These are phyloP conservation scores for Sphenostylis stenocarpa DNA, from an alignment of 306 rosid species.

Conservation along the genomic window DNA sequence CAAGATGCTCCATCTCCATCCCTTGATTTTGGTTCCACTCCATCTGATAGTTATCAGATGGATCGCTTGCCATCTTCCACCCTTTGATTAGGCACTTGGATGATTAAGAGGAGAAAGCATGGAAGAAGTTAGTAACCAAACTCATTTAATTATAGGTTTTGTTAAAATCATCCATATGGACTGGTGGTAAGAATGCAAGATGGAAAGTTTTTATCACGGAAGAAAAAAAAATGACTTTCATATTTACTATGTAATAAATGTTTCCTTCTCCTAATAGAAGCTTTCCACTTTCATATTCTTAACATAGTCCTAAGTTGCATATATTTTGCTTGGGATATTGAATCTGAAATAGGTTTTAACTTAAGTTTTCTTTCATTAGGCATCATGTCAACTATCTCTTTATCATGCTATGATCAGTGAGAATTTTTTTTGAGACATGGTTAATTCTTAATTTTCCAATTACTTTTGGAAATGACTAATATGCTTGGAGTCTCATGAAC, in stretches of 20 bases:
- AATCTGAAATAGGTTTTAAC: background rate
- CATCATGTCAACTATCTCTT: background rate
- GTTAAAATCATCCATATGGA: background rate
- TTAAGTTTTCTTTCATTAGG: background rate
- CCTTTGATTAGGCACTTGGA: background rate
- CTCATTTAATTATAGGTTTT: background rate
- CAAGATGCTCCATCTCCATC: too few species aligned
- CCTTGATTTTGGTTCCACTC: too few species aligned
- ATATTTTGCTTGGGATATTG: background rate
- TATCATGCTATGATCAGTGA: background rate
- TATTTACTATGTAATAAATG: background rate
- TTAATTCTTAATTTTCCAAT: conserved; percentile 14
- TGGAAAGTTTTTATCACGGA: background rate
- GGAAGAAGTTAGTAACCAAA: background rate
- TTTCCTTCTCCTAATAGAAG: background rate
- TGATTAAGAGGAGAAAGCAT: background rate
- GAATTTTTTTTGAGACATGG: background rate
- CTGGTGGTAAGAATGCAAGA: background rate
- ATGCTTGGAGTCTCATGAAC: background rate
- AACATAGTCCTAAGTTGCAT: background rate
- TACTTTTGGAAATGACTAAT: conserved; percentile 2
- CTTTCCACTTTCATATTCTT: background rate
- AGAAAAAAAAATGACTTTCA: background rate
- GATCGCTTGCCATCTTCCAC: too few species aligned
- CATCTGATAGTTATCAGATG: too few species aligned